phyloP scores from a whole-genome alignment of 2,329 filamentous ascomycete species.

The Fusarium odoratissimum region DNA sequence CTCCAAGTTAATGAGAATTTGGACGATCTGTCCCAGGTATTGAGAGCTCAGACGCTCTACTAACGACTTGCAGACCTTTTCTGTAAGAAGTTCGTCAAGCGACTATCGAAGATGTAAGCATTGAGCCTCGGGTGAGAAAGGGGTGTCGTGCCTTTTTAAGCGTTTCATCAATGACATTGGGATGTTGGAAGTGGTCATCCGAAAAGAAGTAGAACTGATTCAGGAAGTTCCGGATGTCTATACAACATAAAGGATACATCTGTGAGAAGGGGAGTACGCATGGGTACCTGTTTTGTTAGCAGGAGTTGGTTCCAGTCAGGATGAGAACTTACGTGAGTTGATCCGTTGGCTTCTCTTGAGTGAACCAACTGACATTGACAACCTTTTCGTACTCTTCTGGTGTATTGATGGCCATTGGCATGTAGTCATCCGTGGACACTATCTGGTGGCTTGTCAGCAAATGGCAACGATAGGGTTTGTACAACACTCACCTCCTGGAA shows the following conservation, averaged over 20 bases:
- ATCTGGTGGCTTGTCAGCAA: slow-evolving; percentile 57
- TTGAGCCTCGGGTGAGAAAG: rapidly evolving
- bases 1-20: slow-evolving; percentile 97
- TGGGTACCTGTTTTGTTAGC: slow-evolving; percentile 73
- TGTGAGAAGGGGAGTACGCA: slow-evolving; percentile 97
- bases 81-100: slow-evolving; percentile 92
- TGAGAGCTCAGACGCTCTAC: slow-evolving; percentile 90
- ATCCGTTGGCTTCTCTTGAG: slow-evolving; percentile 80
- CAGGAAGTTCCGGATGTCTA: slow-evolving; percentile 96
- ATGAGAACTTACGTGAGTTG: slow-evolving; percentile 73
- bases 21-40: slow-evolving; percentile 96
- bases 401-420: slow-evolving; percentile 97
- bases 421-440: slow-evolving; percentile 95
- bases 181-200: slow-evolving; percentile 94
- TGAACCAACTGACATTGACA: slow-evolving; percentile 95
- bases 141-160: slow-evolving; percentile 72
- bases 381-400: slow-evolving; percentile 95
- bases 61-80: slow-evolving; percentile 90
- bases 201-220: slow-evolving; percentile 99
- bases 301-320: not conserved
- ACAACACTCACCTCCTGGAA: slow-evolving; percentile 80
- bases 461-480: not conserved
- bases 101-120: slow-evolving; percentile 66
- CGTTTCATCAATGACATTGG: slow-evolving; percentile 89
- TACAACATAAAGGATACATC: slow-evolving; percentile 99